Conservation (phyloP, 2,329 filamentous ascomycete genomes). For the Alternaria sp. region DNA sequence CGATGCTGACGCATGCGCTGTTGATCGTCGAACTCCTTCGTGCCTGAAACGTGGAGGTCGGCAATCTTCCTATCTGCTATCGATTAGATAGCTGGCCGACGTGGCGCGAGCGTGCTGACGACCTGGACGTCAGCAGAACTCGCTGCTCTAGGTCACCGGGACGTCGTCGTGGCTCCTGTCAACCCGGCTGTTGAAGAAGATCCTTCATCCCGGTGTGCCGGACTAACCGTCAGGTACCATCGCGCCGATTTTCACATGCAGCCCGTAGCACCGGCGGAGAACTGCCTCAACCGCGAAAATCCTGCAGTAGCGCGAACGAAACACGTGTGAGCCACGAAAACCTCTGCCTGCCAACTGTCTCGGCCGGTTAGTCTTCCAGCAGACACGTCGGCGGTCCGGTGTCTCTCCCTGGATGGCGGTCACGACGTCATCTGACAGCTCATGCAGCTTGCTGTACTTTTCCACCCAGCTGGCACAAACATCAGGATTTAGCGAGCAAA, state of each 20-base stretch:
- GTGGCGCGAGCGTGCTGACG: slow-evolving; percentile 10
- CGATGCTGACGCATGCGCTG: slow-evolving; percentile 5
- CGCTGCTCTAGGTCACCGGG: neutral
- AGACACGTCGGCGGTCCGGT: slow-evolving; percentile 2
- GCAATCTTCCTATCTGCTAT: slow-evolving; percentile 18
- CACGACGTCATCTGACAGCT: slow-evolving; percentile 1
- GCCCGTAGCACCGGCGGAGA: neutral
- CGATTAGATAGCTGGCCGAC: slow-evolving; percentile 29
- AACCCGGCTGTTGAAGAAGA: slow-evolving; percentile 2
- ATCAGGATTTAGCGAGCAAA: neutral
- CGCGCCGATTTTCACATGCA: neutral
- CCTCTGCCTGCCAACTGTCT: slow-evolving; percentile 4
- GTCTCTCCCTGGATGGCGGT: neutral
- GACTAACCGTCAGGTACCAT: slow-evolving; percentile 4
- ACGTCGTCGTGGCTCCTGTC: slow-evolving; percentile 1
- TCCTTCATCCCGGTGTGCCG: neutral
- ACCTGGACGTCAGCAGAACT: neutral
- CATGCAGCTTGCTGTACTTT: neutral
- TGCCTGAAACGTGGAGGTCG: slow-evolving; percentile 17
- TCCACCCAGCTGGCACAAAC: neutral
- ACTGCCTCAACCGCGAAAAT: slow-evolving; percentile 2
- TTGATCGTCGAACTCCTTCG: slow-evolving; percentile 1
- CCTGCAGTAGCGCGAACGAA: slow-evolving; percentile 5
- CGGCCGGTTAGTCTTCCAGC: neutral
- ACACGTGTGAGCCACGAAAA: slow-evolving; percentile 2